Percentiles rank a stretch among this genome's conserved stretches.
phyloP scores from a whole-genome alignment of 345 rosid genomes.

The Arabidopsis thaliana region TAIR10.1 NC_003076.8:13106501-13107000 shows the following conservation, averaged over 20 bases:
- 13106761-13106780: constrained; percentile 73
- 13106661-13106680: constrained; percentile 58
- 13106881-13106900: constrained; percentile 58
- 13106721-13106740: constrained; percentile 70
- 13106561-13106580: constrained; percentile 61
- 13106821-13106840: constrained; percentile 66
- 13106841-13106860: constrained; percentile 63
- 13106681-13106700: constrained; percentile 80
- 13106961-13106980: constrained; percentile 74
- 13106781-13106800: constrained; percentile 86
- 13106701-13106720: constrained; percentile 83
- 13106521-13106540: constrained; percentile 72
- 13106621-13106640: constrained; percentile 69
- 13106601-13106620: constrained; percentile 73
- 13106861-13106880: constrained; percentile 61
- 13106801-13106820: constrained; percentile 64
- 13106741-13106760: constrained; percentile 71
- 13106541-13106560: constrained; percentile 53
- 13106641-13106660: constrained; percentile 64
- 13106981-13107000: constrained; percentile 55
- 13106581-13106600: constrained; percentile 51
- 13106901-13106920: constrained; percentile 17
- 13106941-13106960: constrained; percentile 48
- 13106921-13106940: constrained; percentile 41
- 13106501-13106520: constrained; percentile 80